Evolutionary conservation across 2,329 filamentous ascomycete genomes (phyloP).

Genomic region (Fusarium siculi): DNA sequence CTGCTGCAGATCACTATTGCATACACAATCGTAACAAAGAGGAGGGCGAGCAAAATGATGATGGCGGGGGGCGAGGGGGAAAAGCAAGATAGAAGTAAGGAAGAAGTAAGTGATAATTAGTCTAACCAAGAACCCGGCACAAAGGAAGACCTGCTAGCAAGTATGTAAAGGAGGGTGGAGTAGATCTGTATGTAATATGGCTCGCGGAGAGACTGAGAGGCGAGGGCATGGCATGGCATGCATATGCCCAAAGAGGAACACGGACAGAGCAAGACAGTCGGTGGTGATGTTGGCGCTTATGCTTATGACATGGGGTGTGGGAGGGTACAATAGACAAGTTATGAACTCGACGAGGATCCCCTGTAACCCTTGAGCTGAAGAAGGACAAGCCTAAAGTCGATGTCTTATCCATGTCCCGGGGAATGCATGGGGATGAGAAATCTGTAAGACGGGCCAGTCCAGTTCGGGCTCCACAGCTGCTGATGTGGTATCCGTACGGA

Average conservation of each 20-base stretch:
- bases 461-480: background rate
- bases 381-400: slow-evolving; percentile 1
- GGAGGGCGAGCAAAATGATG: slow-evolving; percentile 19
- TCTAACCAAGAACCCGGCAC: slow-evolving; percentile 18
- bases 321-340: slow-evolving; percentile 16
- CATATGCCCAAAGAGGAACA: slow-evolving; percentile 22
- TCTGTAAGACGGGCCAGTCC: background rate
- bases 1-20: slow-evolving; percentile 20
- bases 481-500: background rate
- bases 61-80: slow-evolving; percentile 18
- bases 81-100: slow-evolving; percentile 35
- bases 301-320: slow-evolving; percentile 4
- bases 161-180: slow-evolving; percentile 1
- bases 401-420: slow-evolving; percentile 1
- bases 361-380: slow-evolving; percentile 12
- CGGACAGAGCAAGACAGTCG: background rate
- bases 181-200: slow-evolving; percentile 7
- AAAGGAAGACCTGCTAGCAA: slow-evolving; percentile 10
- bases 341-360: slow-evolving; percentile 36
- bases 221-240: background rate
- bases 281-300: slow-evolving; percentile 26
- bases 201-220: background rate
- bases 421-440: slow-evolving; percentile 7
- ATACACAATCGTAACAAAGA: slow-evolving; percentile 12
- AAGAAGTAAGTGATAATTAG: slow-evolving; percentile 5